Evolutionary conservation across 495 filamentous ascomycete genomes (phyloP).

Genomic region (Pseudevernia furfuracea): DNA sequence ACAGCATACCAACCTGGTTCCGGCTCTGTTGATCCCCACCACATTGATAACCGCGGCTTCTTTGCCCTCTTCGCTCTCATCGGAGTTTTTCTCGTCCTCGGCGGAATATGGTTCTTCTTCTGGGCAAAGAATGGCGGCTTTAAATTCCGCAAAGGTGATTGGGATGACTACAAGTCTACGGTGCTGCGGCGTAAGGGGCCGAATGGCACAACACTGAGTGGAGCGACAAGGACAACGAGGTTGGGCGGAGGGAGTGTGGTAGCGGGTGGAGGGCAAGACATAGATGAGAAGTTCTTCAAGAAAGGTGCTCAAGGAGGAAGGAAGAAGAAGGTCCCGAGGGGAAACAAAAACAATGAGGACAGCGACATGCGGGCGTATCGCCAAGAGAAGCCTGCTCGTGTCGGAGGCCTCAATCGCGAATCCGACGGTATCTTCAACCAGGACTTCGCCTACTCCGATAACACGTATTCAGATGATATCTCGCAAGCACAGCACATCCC

Average conservation of each 20-base stretch:
- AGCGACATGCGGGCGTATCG: conserved; percentile 73
- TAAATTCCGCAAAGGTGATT: conserved; percentile 72
- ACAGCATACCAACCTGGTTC: conserved; percentile 31
- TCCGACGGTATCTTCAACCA: conserved; percentile 68
- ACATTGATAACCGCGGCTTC: conserved; percentile 76
- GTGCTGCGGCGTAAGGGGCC: conserved; percentile 88
- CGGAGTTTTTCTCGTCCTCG: conserved; percentile 67
- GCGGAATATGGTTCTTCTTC: conserved; percentile 94
- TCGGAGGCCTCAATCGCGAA: conserved; percentile 77
- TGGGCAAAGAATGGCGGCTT: conserved; percentile 96
- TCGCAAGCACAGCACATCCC: conserved; percentile 28
- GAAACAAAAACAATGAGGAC: conserved; percentile 47
- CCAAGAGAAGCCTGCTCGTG: conserved; percentile 71
- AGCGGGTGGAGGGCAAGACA: conserved; percentile 53
- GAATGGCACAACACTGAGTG: conserved; percentile 71
- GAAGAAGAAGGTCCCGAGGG: conserved; percentile 35
- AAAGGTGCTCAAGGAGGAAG: conserved; percentile 37
- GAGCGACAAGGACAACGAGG: conserved; percentile 71
- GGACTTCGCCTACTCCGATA: conserved; percentile 44
- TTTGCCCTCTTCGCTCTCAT: conserved; percentile 81
- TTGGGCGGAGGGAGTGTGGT: conserved; percentile 73
- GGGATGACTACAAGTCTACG: conserved; percentile 97
- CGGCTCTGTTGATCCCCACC: conserved; percentile 53
- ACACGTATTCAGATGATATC: conserved; percentile 27
- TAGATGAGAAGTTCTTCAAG: conserved; percentile 36